Base-by-base conservation (phyloP, 1,139 yeast species). In the Kodamaea sp. region DNA sequence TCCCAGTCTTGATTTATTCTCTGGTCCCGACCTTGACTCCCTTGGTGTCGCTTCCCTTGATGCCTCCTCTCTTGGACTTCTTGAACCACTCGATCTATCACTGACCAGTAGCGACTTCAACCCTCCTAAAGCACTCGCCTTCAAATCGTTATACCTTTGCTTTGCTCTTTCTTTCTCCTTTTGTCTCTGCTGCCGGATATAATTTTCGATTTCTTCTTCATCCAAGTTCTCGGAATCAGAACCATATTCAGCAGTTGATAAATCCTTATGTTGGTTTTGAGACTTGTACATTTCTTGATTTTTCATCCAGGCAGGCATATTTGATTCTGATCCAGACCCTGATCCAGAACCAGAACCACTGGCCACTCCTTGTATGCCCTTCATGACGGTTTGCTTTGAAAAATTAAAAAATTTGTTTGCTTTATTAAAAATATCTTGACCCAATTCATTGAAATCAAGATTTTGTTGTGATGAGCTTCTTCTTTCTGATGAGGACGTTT, bases 281-380 rank as follows among this genome's bases (percentile, higher is more conserved):
- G 55, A 54, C 42, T 72, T 76, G 54, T 78, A 74, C 51, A 55
- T 68, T 34, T 62, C 70, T 52, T 75, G 81, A 45, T 77, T 73
- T 42, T 69, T 72, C 92, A 87, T 83, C 96, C 96, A 87, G 3
- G 84, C 80, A 0, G 96, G 96, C 44, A 74, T 63, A 10, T 75
- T 75, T 7, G 32, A 39, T 70, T 31, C 35, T 11, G 12, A 8
- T 9, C 22, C 28, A 8, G 36, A 8, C 8, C 22, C 28, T 4
- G 36, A 22, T 22, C 28, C 20, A 8, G 24, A 10, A 8, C 29
- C 20, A 7, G 35, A 31, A 6, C 29, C 32, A 77, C 51, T 76
- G 78, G 41, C 80, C 85, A 36, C 24, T n/a, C 37, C 35, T 11
- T 41, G 39, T 32, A 84, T 65, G 31, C 86, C 85, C 50, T 80